Conservation (phyloP, 2,329 filamentous ascomycete genomes). For the Akanthomyces muscarius region DNA sequence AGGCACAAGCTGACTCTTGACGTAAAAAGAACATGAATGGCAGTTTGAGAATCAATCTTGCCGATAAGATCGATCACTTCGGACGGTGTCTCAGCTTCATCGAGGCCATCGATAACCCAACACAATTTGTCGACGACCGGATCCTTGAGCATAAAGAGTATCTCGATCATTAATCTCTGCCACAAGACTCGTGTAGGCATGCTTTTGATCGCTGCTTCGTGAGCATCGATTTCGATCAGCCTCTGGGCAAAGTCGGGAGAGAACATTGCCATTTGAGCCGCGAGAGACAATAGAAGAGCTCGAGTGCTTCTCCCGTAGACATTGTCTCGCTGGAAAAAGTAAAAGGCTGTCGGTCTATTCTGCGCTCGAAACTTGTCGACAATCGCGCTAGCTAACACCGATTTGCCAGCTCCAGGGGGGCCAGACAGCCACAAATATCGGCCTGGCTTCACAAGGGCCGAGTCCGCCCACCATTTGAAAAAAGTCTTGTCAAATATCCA, state of each 20-base stretch:
- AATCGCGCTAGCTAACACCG: not conserved
- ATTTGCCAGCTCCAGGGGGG: slow-evolving; percentile 4
- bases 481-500: not conserved
- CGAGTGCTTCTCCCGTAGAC: not conserved
- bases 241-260: not conserved
- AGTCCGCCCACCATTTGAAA: not conserved
- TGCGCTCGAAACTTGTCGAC: not conserved
- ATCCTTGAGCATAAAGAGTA: not conserved
- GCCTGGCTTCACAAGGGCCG: not conserved
- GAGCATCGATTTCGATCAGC: not conserved
- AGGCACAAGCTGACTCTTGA: not conserved
- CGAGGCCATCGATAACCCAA: not conserved
- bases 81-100: not conserved
- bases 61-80: not conserved
- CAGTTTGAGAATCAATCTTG: not conserved
- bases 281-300: not conserved
- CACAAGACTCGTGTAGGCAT: not conserved
- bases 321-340: slow-evolving; percentile 2
- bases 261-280: not conserved
- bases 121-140: not conserved
- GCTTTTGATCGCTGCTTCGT: not conserved
- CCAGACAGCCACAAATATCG: slow-evolving; percentile 1
- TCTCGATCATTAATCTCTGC: slow-evolving; percentile 1
- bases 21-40: not conserved
- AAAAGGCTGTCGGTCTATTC: not conserved